Percentiles rank a stretch among this genome's conserved stretches.
Conservation (phyloP, 129 eudicot genomes). For the Arctium minus region DNA sequence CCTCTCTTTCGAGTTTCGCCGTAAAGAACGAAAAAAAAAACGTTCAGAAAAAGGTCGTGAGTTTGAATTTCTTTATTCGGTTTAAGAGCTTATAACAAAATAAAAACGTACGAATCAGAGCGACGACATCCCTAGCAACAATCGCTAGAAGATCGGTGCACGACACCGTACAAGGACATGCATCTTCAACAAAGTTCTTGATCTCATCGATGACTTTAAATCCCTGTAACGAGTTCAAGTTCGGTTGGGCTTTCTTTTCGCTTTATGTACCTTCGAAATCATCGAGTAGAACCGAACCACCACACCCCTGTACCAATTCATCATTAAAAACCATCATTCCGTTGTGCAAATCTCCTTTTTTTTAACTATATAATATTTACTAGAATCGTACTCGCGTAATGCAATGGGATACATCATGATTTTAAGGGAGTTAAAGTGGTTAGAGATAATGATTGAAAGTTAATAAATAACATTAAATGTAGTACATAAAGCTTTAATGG, state of each 20-base stretch:
- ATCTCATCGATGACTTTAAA: conserved; percentile 61
- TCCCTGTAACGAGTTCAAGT: conserved; percentile 49
- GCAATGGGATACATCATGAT: too few relatives aligned
- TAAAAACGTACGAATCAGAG: conserved; percentile 25
- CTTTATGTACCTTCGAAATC: conserved; percentile 37
- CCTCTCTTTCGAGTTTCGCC: conserved; percentile 37
- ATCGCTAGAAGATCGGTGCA: conserved; percentile 74
- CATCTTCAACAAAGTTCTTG: conserved; percentile 46
- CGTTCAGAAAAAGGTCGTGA: not conserved
- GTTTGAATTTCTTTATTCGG: not conserved
- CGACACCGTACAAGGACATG: conserved; percentile 57
- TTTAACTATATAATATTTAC: too few relatives aligned
- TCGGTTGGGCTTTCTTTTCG: conserved; percentile 54
- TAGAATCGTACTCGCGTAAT: too few relatives aligned
- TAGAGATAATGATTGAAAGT: too few relatives aligned
- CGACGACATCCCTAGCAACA: conserved; percentile 60
- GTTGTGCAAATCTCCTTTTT: not conserved
- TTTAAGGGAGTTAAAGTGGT: too few relatives aligned
- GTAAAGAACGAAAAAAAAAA: not conserved
- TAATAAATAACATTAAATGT: too few relatives aligned
- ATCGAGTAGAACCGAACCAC: conserved; percentile 59
- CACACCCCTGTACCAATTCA: conserved; percentile 44
- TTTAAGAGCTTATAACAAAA: not conserved
- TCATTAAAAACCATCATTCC: not conserved
- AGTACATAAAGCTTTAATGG: too few relatives aligned